Base-by-base conservation (phyloP, 2,329 filamentous ascomycete genomes). In the Geosmithia flava region DNA sequence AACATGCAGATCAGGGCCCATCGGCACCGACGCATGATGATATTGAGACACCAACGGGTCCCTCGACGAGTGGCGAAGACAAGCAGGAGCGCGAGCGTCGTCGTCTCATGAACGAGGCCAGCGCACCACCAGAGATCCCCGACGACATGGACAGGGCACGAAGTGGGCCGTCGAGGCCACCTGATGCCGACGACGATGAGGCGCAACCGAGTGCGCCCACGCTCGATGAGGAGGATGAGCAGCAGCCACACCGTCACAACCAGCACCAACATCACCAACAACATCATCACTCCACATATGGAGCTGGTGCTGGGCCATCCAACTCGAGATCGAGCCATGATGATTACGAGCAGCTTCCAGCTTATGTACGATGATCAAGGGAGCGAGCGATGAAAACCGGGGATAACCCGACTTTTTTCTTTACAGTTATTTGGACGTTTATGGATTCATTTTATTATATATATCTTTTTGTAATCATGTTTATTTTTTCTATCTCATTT, bases 31-130 rank as follows among this genome's bases (percentile, higher is more conserved):
- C 69, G 0, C 58, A 71, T n/a, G 69, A 70, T 17, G 70, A 73
- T 7, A 47, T 78, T 4, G 58, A 49, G 20, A 54, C 48, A 10
- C 54, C 54, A 5, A 54, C 62, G 53, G 52, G 60, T 20, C 6
- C 19, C 52, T 66, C 3, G 69, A 65, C 10, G 52, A 48, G 47
- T 15, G 86, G 33, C 11, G 29, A 93, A 48, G 90, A 94, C 62
- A 93, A 94, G 61, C 80, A 83, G 55, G 87, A 94, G 59, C 68
- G 88, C 7, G 85, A 90, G 59, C 72, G 81, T 19, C 75, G 69
- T 49, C 70, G 81, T 39, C 62, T 87, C n/a, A 68, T 85, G 51
- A 68, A 72, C 47, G 75, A 84, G 56, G 78, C 77, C 7, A 85
- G 81, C 59, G 76, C 78, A 8, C 83, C 83, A 4, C 74, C 74